Conservation (phyloP, 768 basidiomycete genomes). For the Lactarius evosmus region DNA sequence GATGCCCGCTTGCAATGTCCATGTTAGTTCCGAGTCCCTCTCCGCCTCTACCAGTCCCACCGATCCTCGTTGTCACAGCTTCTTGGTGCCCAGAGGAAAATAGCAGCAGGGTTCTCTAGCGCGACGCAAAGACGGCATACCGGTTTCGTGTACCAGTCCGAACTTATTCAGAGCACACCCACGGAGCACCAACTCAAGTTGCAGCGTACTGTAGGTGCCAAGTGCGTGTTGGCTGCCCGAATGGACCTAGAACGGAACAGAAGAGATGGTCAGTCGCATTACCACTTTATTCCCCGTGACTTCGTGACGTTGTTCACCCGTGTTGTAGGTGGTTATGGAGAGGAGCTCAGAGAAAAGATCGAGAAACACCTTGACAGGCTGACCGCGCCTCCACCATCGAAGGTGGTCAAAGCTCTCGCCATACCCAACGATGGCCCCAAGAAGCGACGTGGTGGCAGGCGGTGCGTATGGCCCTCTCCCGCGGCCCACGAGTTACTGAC, state of each 20-base stretch:
- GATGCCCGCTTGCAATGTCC: conserved; percentile 94
- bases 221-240: conserved; percentile 82
- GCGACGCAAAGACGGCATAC: conserved; percentile 87
- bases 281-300: background rate
- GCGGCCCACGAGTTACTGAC: conserved; percentile 5
- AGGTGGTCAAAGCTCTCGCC: conserved; percentile 89
- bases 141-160: conserved; percentile 95
- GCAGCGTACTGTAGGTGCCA: conserved; percentile 92
- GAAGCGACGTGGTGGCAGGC: conserved; percentile 92
- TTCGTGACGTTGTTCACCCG: background rate
- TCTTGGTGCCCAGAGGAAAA: conserved; percentile 90
- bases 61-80: conserved; percentile 47
- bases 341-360: conserved; percentile 78
- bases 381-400: conserved; percentile 90
- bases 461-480: conserved; percentile 45
- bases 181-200: conserved; percentile 88
- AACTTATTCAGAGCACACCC: conserved; percentile 79
- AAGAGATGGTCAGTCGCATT: conserved; percentile 62
- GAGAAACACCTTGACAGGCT: conserved; percentile 90
- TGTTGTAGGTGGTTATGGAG: conserved; percentile 69
- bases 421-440: conserved; percentile 94
- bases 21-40: conserved; percentile 50
- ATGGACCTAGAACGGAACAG: conserved; percentile 89
- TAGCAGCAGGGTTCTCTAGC: conserved; percentile 89
- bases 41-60: no score